Base-by-base conservation (phyloP, 2,329 filamentous ascomycete species). In the Pseudocercospora pini-densiflorae region DNA sequence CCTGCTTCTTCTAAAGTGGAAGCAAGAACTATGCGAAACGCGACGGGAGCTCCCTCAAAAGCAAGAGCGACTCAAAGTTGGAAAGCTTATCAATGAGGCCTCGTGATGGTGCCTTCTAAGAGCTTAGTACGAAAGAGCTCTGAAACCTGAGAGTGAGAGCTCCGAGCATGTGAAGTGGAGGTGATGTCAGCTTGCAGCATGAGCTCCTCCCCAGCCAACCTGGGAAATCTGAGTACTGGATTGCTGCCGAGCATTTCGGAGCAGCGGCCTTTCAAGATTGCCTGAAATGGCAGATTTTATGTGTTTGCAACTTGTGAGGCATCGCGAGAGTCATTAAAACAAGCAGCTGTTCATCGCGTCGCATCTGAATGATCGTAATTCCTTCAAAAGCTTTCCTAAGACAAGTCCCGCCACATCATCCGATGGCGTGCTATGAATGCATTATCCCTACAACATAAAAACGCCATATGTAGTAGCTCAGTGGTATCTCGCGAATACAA, bases 401-500 rank as follows among this genome's bases (percentile, higher is more conserved):
- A 40, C 36, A 40, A 40, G 36, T 40, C 47, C 47, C 51, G 54
- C 54, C 31, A 19, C 31, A n/a, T n/a, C 31, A n/a, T 23, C 14
- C 4, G n/a, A 36, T 19, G 54, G 31, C 54, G 54, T 58, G 29
- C 54, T 58, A 40, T 58, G 29, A 21, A 40, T 58, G 53, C 27
- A 57, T 8, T 8, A 36, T n/a, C 10, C 29, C 31, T 33, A 10
- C 7, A 58, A 9, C 31, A 33, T 16, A 58, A 40, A 23, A 58
- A 58, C 29, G 54, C 54, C 31, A 21, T 27, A 29, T n/a, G 31
- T 58, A 21, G 31, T 58, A 33, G 54, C 54, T 58, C 55, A 66
- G 61, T 63, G 64, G 64, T 66, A 66, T 66, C 60, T 66, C 64
- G 64, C 64, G 57, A 66, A 58, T 33, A 24, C 24, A 65, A 43